Evolutionary conservation across 306 rosid genomes (phyloP), one percentile per base, ranked within the genome.

Genomic region (Rosa lucieae): DNA sequence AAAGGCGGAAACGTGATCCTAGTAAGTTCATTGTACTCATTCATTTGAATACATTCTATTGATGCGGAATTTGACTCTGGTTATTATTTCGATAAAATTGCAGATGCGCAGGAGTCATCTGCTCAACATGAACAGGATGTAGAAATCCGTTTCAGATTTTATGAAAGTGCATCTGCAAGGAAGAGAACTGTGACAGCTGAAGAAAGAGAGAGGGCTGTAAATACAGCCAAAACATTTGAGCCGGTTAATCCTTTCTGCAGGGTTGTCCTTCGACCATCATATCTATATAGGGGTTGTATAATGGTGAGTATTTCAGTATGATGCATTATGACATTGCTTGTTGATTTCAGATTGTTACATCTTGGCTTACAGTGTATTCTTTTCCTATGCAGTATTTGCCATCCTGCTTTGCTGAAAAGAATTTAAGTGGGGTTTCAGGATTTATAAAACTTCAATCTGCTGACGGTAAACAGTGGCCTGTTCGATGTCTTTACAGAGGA

Each of bases 121-220:
- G 65, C 87, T 56, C 87, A 79, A 71, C 84, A 86, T 3, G 96
- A 86, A 73, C 91, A 92, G 71, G 93, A 91, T 73, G 86, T 53
- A 17, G 97, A 90, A 68, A 89, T 91, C 85, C 96, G 96, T 72
- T 78, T 81, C 72, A 88, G 97, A 80, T 96, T 96, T 87, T 96
- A 96, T 26, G 97, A 93, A 88, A 91, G 99, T 86, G 98, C 99
- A 56, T 93, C 99, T 74, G 98, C 97, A 42, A 88, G 99, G 80
- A 96, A 96, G 88, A 90, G 99, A 89, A 91, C 97, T 0, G 96
- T 86, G 83, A 93, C 97, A n/a, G 93, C 96, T 2, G 99, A 93
- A 86, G 98, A 96, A 91, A 88, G 99, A 80, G 99, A 96, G 53
- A 89, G 87, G 88, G 97, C 92, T 59, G 52, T 93, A 35, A 93